Evolutionary conservation across 148 eudicot genomes (phyloP).

Genomic region (Persicaria tinctoria): DNA sequence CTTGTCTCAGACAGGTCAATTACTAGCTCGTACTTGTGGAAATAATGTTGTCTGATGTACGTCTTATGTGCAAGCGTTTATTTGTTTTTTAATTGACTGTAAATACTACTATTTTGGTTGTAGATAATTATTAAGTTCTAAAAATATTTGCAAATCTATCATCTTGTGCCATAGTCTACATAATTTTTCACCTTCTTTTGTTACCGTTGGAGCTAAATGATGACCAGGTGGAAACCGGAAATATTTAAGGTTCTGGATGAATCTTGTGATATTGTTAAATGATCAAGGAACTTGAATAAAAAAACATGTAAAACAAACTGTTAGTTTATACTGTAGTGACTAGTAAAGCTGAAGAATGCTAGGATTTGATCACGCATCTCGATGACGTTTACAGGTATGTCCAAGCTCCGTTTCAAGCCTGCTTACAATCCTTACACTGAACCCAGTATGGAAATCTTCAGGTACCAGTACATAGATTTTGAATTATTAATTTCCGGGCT

Average conservation of each 20-base stretch:
- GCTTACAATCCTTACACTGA: constrained; percentile 96
- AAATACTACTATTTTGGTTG: neutral
- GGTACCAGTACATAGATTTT: constrained; percentile 27
- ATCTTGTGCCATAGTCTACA: neutral
- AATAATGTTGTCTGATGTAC: too few relatives aligned
- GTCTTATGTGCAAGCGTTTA: neutral
- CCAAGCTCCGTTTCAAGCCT: constrained; percentile 77
- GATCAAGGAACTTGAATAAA: too few relatives aligned
- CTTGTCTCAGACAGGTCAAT: neutral
- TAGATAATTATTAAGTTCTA: neutral
- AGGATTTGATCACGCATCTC: neutral
- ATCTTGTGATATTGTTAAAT: neutral
- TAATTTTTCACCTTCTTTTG: neutral
- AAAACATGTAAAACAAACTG: too few relatives aligned
- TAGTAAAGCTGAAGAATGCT: neutral
- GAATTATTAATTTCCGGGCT: neutral
- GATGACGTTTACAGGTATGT: constrained; percentile 46
- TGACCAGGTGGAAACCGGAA: neutral
- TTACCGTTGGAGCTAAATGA: neutral
- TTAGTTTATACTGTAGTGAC: neutral
- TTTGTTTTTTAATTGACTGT: neutral
- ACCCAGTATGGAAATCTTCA: constrained; percentile 97
- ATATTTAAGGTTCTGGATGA: neutral
- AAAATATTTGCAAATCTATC: neutral
- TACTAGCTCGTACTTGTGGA: neutral